Base-by-base conservation (phyloP, 768 basidiomycete genomes). In the Pilatotrama ljubarskyi region DNA sequence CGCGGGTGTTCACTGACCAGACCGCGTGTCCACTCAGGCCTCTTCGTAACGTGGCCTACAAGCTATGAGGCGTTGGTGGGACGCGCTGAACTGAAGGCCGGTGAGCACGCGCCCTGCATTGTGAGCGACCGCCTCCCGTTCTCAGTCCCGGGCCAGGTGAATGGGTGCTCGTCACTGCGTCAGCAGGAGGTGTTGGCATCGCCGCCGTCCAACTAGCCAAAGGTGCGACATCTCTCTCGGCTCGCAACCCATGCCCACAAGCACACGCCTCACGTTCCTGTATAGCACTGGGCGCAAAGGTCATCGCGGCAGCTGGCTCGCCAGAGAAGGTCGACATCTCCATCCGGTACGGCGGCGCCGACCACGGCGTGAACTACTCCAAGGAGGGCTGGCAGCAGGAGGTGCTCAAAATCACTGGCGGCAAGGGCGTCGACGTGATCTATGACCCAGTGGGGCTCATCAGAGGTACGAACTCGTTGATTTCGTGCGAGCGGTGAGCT, bases 141-240 rank as follows among this genome's bases (percentile, higher is more conserved):
- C 35, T 55, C 17, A 42, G 13, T 14, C 25, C 10, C 3, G n/a
- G 14, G 4, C 3, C 41, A 90, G 91, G 90, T 20, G 96, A 98
- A 75, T 94, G 89, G 84, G 84, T 97, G 3, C 84, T 99, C 2
- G 87, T 98, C 4, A 93, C 93, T 50, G 96, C 95, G 7, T 91
- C 92, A n/a, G 96, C 95, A 1, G 96, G 96, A 3, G 96, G 95
- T 13, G 95, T 98, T 5, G 95, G 95, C 0, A 86, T 96, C 51
- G 86, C 88, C 6, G 95, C 96, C 7, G 86, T 95, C 17, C 96
- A 98, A 70, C 81, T 98, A 54, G 95, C 93, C 20, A 97, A 97
- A 82, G 87, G 93, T 91, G 35, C 37, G 70, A 63, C 11, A 10
- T 20, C 10, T 20, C 10, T 17, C 6, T 6, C n/a, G 24, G 26